A percentile compares a stretch with the other conserved stretches of the same genome.
Evolutionary conservation across 2,329 filamentous ascomycete species (phyloP).

Genomic region (Colletotrichum sublineola): DNA sequence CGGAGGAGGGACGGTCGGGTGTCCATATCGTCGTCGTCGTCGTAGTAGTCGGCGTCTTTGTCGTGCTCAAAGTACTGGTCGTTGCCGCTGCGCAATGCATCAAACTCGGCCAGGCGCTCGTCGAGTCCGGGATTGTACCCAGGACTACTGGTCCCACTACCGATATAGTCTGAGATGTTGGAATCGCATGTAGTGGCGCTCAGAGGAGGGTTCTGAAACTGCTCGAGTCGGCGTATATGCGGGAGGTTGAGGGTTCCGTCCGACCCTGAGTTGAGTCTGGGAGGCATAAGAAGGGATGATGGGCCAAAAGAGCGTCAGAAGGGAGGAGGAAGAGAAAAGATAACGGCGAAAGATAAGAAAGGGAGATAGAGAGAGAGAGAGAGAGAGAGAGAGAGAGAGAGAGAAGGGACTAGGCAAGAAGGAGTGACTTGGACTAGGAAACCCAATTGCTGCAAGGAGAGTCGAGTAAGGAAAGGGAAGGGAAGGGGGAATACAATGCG

Average conservation of each 20-base stretch:
- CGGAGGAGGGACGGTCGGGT: slow-evolving; percentile 61
- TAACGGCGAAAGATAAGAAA: slow-evolving; percentile 18
- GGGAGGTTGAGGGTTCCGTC: slow-evolving; percentile 40
- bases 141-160: slow-evolving; percentile 38
- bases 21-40: slow-evolving; percentile 56
- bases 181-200: slow-evolving; percentile 41
- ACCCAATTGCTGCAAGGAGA: slow-evolving; percentile 31
- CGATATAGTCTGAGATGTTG: slow-evolving; percentile 41
- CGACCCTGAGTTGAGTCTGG: slow-evolving; percentile 37
- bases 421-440: slow-evolving; percentile 36
- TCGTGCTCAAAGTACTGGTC: slow-evolving; percentile 48
- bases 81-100: slow-evolving; percentile 39
- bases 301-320: slow-evolving; percentile 25
- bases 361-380: background rate
- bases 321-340: background rate
- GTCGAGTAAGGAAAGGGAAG: slow-evolving; percentile 20
- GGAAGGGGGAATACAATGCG: slow-evolving; percentile 13
- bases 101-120: slow-evolving; percentile 40
- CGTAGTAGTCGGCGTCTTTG: slow-evolving; percentile 53
- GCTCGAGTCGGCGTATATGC: slow-evolving; percentile 22
- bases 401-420: slow-evolving; percentile 30
- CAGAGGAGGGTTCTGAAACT: slow-evolving; percentile 26
- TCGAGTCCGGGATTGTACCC: slow-evolving; percentile 33
- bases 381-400: too few species aligned
- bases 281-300: slow-evolving; percentile 41